Evolutionary conservation across 106 monocot genomes (phyloP), one percentile per base, ranked within the genome.

Genomic region (Dendrobium chrysotoxum): DNA sequence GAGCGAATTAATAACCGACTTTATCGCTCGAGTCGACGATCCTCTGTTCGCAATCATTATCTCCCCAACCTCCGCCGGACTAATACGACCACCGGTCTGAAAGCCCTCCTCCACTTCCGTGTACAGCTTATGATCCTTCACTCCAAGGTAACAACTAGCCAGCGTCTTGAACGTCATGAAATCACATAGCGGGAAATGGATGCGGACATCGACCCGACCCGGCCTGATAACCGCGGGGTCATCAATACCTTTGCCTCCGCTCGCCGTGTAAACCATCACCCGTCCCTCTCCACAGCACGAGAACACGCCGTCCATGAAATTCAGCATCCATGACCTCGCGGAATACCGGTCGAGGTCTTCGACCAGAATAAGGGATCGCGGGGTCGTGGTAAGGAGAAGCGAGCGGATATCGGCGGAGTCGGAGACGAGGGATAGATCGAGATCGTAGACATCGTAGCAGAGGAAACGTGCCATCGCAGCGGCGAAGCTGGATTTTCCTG

Each of bases 221-320:
- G 87, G 84, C 66, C 87, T 44, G 28, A 87, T 72, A 57, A 90
- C 57, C 15, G 87, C 79, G 77, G 83, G 85, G 53, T 90, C 84
- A 1, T 85, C 9, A 17, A 20, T 53, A 0, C 28, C 73, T 28
- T 41, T 72, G 0, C 39, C 66, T 26, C 28, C 30, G 57, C 61
- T 54, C 82, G 79, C 85, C 30, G 91, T 91, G 86, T 84, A 91
- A 39, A 91, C 86, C 81, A 88, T 85, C 78, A 91, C 78, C 76
- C 86, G 45, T 78, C 88, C 91, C 72, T 88, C 91, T 28, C 91
- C 88, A 70, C 88, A 88, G 83, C 91, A 88, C n/a, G 86, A 88
- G 77, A 91, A 86, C 28, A 91, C 72, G 1, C 88, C 88, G 75
- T 88, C 91, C 86, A 85, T 88, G 82, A 86, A 86, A 42, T 78